Evolutionary conservation across 169 alveolate species (phyloP).

Genomic region (Cystoisospora suis): DNA sequence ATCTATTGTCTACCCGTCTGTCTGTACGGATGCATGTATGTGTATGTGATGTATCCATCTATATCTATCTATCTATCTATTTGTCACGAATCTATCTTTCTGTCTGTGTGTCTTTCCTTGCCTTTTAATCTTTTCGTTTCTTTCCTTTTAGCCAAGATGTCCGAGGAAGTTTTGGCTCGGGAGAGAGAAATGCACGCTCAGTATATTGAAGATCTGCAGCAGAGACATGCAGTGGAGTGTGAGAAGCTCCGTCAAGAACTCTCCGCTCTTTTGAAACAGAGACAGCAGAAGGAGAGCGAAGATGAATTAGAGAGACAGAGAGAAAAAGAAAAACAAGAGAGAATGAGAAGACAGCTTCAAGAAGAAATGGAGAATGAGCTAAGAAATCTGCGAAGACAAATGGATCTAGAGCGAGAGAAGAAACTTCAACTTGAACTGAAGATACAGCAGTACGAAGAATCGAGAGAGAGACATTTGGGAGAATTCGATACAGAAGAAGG

Average conservation of each 20-base stretch:
- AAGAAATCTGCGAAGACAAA: conserved; percentile 35
- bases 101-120: too few species aligned
- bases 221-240: background rate
- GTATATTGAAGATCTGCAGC: too few species aligned
- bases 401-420: conserved; percentile 30
- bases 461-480: conserved; percentile 46
- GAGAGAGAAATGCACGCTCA: too few species aligned
- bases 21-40: too few species aligned
- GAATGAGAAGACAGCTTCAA: conserved; percentile 20
- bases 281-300: conserved; percentile 28
- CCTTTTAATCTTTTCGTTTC: too few species aligned
- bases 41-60: too few species aligned
- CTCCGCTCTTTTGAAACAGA: background rate
- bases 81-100: too few species aligned
- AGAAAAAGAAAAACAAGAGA: conserved; percentile 47
- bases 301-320: conserved; percentile 9
- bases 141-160: too few species aligned
- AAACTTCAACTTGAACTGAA: conserved; percentile 38
- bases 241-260: background rate
- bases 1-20: too few species aligned
- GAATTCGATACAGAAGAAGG: conserved; percentile 59
- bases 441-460: conserved; percentile 53
- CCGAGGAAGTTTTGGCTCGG: too few species aligned
- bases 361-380: conserved; percentile 17
- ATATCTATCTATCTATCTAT: too few species aligned